Base-by-base conservation (phyloP, 2,329 filamentous ascomycete genomes). In the Verticillium klebahnii region DNA sequence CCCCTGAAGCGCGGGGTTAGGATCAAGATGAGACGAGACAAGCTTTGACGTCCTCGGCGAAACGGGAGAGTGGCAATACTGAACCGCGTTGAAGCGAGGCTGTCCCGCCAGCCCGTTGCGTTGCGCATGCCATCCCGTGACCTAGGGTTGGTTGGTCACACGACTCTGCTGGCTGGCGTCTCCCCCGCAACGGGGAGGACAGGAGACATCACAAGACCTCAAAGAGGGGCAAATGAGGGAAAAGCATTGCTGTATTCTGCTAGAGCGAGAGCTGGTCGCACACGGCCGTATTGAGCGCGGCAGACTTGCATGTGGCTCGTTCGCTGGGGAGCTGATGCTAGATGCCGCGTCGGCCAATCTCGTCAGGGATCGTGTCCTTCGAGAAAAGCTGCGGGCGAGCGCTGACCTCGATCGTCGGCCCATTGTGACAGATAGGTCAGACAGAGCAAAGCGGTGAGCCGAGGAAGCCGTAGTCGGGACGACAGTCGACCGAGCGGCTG, bases 1-100 rank as follows among this genome's bases (percentile, higher is more conserved):
- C 19, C 45, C 45, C 31, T 50, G 19, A 32, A 59, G 34, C 58
- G 58, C 45, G 50, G 58, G 58, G 58, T 59, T 29, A 37, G 58
- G 58, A 36, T 31, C 25, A 34, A 31, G 39, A 39, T 45, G 57
- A 58, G 57, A 58, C 36, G 57, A 58, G 56, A 58, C 56, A 58
- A 58, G 56, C 56, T 58, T 58, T 58, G 56, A 23, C 56, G 19
- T 19, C 19, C 45, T 50, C 45, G 45, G 45, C 45, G 45, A 50
- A 50, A 14, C 45, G 45, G 19, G n/a, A 23, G 45, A 50, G 45
- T 50, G 19, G 45, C 19, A 3, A 19, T 8, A 25, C 19, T 50
- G 45, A 2, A 23, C 45, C 45, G 45, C 45, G 45, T 50, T 50
- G 45, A 50, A 50, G 45, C 45, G 45, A 23, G 23, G 19, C 45